Percentiles rank a stretch among this genome's conserved stretches.
These are phyloP conservation scores for Phytophthora multivora DNA, from an alignment of 352 stramenopile species.

Conservation along the genomic window DNA sequence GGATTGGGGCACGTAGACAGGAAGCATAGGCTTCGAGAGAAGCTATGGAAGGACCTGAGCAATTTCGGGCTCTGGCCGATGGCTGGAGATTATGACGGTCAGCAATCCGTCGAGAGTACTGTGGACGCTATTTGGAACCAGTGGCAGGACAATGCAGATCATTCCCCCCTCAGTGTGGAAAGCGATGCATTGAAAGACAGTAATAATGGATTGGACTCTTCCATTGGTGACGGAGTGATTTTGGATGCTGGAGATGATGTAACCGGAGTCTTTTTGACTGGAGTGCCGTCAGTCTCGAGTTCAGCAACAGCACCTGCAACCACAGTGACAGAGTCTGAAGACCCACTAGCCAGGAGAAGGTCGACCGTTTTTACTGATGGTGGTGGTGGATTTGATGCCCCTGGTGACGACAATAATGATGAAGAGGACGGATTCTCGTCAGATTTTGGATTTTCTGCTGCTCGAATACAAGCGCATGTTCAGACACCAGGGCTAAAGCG, in stretches of 20 bases:
- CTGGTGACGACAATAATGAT: conserved; percentile 21
- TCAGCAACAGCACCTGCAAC: not conserved
- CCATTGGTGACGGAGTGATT: conserved; percentile 3
- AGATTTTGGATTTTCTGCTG: conserved; percentile 7
- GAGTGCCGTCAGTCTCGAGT: conserved; percentile 24
- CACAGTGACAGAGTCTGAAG: not conserved
- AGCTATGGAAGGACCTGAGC: conserved; percentile 63
- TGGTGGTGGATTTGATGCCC: conserved; percentile 4
- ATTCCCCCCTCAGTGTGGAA: not conserved
- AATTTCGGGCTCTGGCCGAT: conserved; percentile 63
- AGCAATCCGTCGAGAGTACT: conserved; percentile 43
- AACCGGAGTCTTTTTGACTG: conserved; percentile 36
- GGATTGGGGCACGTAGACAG: conserved; percentile 26
- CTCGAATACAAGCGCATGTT: conserved; percentile 12
- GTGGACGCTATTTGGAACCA: conserved; percentile 69
- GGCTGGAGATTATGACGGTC: conserved; percentile 21
- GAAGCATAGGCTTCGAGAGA: conserved; percentile 46
- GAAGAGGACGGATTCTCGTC: conserved; percentile 26
- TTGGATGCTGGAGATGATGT: conserved; percentile 10
- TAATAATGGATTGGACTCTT: conserved; percentile 3
- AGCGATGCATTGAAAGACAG: not conserved
- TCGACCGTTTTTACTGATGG: conserved; percentile 6
- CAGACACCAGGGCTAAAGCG: conserved; percentile 54
- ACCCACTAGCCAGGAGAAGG: not conserved
- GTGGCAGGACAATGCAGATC: conserved; percentile 35